Base-by-base conservation (phyloP, 2,329 filamentous ascomycete species). In the Colletotrichum truncatum region DNA sequence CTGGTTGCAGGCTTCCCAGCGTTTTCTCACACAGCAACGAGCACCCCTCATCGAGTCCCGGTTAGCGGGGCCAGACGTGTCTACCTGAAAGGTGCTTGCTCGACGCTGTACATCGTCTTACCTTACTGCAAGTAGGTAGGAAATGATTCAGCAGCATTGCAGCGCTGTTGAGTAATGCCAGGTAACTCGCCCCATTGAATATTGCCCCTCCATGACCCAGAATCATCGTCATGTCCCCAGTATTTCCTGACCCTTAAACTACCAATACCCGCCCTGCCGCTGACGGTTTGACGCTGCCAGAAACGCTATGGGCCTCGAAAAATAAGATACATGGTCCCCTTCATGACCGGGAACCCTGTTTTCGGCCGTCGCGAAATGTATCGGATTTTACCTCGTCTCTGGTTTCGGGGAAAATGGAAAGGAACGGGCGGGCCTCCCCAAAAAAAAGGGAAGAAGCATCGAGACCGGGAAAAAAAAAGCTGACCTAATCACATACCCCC, bases 171-270 rank as follows among this genome's bases (percentile, higher is more conserved):
- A 57, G 54, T 48, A 57, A 57, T 57, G 54, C 28, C 54, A 34
- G 30, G n/a, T 18, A 11, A 36, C 16, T 51, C 41, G 41, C 21
- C 18, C 32, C 49, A 26, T 39, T 21, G 18, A 28, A 8, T 11
- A 21, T 58, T 39, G 57, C 63, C 63, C 63, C 63, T 66, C 63
- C 63, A 39, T 45, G 57, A 66, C 57, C 63, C 63, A 66, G 63
- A 66, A 55, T 46, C 57, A 18, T 46, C 63, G 63, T 66, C 63
- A 66, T 66, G 63, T 26, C 63, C 63, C 63, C 63, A 66, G 49
- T 30, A 58, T 58, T 58, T 45, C 55, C 43, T 21, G 32, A 57
- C 54, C 28, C 28, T 30, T 23, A 30, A 23, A 55, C 26, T 52
- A 25, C 43, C 14, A n/a, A 39, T 54, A 43, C 51, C 51, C 51